Evolutionary conservation across 129 eudicot genomes (phyloP), one percentile per base, ranked within the genome.

Genomic region (Mikania micrantha): DNA sequence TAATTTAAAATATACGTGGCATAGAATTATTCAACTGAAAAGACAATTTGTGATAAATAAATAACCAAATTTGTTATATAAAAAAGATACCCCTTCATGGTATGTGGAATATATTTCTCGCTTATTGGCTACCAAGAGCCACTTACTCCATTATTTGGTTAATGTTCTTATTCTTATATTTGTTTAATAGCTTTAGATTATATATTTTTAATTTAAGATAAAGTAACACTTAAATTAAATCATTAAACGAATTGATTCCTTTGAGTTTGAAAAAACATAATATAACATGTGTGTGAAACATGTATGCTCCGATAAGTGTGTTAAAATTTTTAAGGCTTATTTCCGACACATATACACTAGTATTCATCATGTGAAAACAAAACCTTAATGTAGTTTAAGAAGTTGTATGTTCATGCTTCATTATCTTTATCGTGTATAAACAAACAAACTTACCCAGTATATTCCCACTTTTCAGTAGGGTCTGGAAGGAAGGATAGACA

Each of bases 81-180:
- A 27, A 21, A 38, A 66, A 66, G 67, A 57, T 70, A 41, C 44
- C 75, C 34, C n/a, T 70, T 71, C 44, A 42, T 41, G 57, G 20
- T 9, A 16, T 9, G 40, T 19, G 13, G 25, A 48, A 36, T n/a
- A n/a, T n/a, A n/a, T 1, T 54, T 36, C 36, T 8, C 49, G 16
- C 54, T 25, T 53, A 54, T 25, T 53, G 50, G 25, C 40, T 12
- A 54, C 64, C 64, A 69, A 69, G 39, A 69, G 74, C 64, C 42
- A 28, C 29, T 69, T 47, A 22, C 31, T 12, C 62, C 65, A 54
- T 5, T 21, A 39, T 52, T 56, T 53, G 64, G 56, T 56, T 39
- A 40, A 9, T 69, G 41, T 69, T 69, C 64, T 53, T 35, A 35
- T 36, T 35, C 62, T 68, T 68, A 35, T 68, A 10, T 10, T 44